Percentiles rank a stretch among this genome's conserved stretches.
These are phyloP conservation scores for Marasmius sp. DNA, from an alignment of 1,284 basidiomycete genomes.

Conservation along the genomic window DNA sequence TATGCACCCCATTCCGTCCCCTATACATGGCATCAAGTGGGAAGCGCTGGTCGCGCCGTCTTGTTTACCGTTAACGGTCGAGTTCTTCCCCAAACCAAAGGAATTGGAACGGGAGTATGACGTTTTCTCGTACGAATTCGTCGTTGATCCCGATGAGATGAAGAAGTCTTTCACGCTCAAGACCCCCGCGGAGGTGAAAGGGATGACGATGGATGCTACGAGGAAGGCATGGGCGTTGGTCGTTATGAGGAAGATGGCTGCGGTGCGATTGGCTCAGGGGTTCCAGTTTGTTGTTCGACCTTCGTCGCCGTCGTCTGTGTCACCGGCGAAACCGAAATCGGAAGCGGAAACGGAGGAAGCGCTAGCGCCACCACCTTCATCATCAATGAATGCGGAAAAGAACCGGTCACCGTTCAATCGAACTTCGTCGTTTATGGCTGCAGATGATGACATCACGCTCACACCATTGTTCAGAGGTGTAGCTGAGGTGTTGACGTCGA, in stretches of 20 bases:
- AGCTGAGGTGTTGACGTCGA: conserved; percentile 66
- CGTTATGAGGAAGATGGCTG: conserved; percentile 93
- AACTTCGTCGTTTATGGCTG: conserved; percentile 51
- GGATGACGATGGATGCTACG: conserved; percentile 49
- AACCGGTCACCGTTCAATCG: conserved; percentile 38
- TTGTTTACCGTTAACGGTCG: conserved; percentile 92
- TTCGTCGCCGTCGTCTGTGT: conserved; percentile 21
- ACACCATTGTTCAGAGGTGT: conserved; percentile 58
- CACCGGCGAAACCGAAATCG: conserved; percentile 16
- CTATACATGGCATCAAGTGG: conserved; percentile 93
- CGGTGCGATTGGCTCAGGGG: conserved; percentile 90
- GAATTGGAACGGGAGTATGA: conserved; percentile 82
- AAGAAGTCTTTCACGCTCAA: conserved; percentile 74
- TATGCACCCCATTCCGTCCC: conserved; percentile 73
- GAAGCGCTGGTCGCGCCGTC: conserved; percentile 79
- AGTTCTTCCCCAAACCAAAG: conserved; percentile 77
- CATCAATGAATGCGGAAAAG: conserved; percentile 22
- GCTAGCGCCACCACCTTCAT: conserved; percentile 3
- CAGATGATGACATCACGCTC: conserved; percentile 52
- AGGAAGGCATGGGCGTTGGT: conserved; percentile 75
- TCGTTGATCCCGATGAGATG: conserved; percentile 77
- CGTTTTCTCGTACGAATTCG: conserved; percentile 79
- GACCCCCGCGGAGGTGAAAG: conserved; percentile 45
- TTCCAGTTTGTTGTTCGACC: conserved; percentile 87
- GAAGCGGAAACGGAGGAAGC: no score